Evolutionary conservation across 1,139 yeast species (phyloP).

Genomic region (Geotrichum phurueaensis): DNA sequence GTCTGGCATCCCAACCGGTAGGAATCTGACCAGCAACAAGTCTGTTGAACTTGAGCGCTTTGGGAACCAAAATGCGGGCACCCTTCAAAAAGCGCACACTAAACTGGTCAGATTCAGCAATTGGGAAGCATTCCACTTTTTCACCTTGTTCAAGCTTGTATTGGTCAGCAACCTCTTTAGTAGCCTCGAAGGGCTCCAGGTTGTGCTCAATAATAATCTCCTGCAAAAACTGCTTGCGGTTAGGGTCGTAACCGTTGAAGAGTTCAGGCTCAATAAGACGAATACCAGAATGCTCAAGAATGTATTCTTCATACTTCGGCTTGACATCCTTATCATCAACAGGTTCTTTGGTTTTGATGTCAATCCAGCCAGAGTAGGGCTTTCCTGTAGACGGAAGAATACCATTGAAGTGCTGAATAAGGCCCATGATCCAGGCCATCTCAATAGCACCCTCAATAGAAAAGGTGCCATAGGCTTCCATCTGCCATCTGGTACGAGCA

Average conservation of each 20-base stretch:
- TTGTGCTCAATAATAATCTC: conserved; percentile 96
- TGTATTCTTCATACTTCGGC: conserved; percentile 79
- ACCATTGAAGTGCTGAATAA: conserved; percentile 92
- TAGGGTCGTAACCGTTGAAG: conserved; percentile 89
- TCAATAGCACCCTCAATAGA: conserved; percentile 98
- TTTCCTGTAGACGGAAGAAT: conserved; percentile 87
- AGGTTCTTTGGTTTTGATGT: conserved; percentile 84
- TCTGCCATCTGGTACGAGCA: conserved; percentile 98
- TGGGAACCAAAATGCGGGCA: conserved; percentile 84
- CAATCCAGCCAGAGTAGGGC: conserved; percentile 93
- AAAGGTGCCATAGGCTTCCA: conserved; percentile 93
- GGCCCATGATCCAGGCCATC: conserved; percentile 99
- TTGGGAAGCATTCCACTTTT: conserved; percentile 84
- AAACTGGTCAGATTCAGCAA: conserved; percentile 86
- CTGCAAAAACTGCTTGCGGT: conserved; percentile 85
- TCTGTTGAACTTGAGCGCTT: conserved; percentile 92
- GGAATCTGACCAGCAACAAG: conserved; percentile 98
- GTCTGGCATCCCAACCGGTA: conserved; percentile 94
- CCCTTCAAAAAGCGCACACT: conserved; percentile 88
- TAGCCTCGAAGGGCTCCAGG: conserved; percentile 89
- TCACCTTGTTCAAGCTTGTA: conserved; percentile 93
- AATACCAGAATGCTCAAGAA: conserved; percentile 90
- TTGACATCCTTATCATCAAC: conserved; percentile 93
- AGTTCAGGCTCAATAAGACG: conserved; percentile 94
- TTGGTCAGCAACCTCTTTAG: conserved; percentile 91